Evolutionary conservation across 2,329 filamentous ascomycete species (phyloP), one percentile per base, ranked within the genome.

Genomic region (Clonostachys chloroleuca): DNA sequence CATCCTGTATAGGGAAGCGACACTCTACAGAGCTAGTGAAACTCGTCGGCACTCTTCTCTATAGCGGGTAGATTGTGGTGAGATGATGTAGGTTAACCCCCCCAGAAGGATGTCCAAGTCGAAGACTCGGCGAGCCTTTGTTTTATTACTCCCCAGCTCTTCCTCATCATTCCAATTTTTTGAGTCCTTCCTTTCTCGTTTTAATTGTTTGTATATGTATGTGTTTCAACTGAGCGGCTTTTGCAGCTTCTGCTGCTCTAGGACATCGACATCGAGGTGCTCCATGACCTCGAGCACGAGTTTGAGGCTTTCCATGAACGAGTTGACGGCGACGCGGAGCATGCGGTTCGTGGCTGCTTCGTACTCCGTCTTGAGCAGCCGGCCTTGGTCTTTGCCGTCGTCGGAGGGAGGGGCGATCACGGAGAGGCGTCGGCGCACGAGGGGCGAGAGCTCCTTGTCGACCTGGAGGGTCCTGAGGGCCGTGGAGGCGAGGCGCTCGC

Each of bases 321-420:
- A 90, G 69, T 97, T 97, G 48, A 96, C 92, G 4, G 92, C 89
- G 3, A 99, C 94, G 41, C 94, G 85, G 49, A 99, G 77, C 92
- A 97, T 97, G 56, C 94, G 86, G 63, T 96, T 96, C 17, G 94
- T 97, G 0, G 90, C 90, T 2, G 94, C 94, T 47, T 77, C 80
- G 69, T 97, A 97, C 50, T 86, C 79, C 10, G 89, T 86, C 50
- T 78, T 75, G 43, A 97, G 73, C 5, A 92, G 67, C 18, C 60
- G 67, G 16, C 63, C 58, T 39, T 62, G 30, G 20, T 50, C 47
- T 9, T 39, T 42, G 12, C 54, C 49, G 14, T 44, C 18, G 12
- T 33, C 42, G 20, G 59, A 51, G 46, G 53, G 44, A 18, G 58
- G 54, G n/a, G 61, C 42, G 30, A 70, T 67, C 44, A 90, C 73